Base-by-base conservation (phyloP, 257 asterid species). In the Galeopsis tetrahit region DNA sequence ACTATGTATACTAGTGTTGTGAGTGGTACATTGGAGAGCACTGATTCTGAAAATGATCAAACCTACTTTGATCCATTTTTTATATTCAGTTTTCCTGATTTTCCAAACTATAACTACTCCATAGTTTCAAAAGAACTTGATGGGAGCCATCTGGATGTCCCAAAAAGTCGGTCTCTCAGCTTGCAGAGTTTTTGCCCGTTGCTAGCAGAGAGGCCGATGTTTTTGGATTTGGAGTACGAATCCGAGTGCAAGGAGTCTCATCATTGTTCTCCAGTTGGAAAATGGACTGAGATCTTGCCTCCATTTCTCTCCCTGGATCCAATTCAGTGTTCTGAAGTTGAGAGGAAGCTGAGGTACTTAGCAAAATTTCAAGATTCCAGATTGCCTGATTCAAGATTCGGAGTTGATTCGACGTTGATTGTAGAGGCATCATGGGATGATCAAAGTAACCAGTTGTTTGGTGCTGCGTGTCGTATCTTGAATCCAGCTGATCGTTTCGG, bases 381-480 rank as follows among this genome's bases (percentile, higher is more conserved):
- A 44, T 66, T 66, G 36, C 7, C 0, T 35, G 15, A 40, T 71
- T 58, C 28, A 17, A 40, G 44, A 32, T 63, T 83, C 68, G 69
- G 72, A 44, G 62, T 71, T 2, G 71, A 71, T 32, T 69, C 76
- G 0, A 69, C 84, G 3, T 72, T 85, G 65, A 70, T 86, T n/a
- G 93, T 86, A 3, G 96, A 90, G 85, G 91, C 87, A 38, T 76
- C 79, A 9, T 90, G 97, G 97, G 85, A 88, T 14, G 73, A 51
- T 36, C 43, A 68, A 60, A 80, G 52, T 56, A 87, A 82, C 36
- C 80, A 73, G 70, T 48, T 89, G 61, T 68, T 76, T 2, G 55
- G 88, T 60, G 82, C 81, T 69, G 92, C 88, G 6, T 91, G 95
- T 63, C 78, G 83, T 46, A 75, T 89, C 68, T 69, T 79, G 62